A percentile compares a stretch with the other conserved stretches of the same genome.
These are phyloP conservation scores for Pestalotiopsis sp. DNA, from an alignment of 2,329 filamentous ascomycete species.

Conservation along the genomic window DNA sequence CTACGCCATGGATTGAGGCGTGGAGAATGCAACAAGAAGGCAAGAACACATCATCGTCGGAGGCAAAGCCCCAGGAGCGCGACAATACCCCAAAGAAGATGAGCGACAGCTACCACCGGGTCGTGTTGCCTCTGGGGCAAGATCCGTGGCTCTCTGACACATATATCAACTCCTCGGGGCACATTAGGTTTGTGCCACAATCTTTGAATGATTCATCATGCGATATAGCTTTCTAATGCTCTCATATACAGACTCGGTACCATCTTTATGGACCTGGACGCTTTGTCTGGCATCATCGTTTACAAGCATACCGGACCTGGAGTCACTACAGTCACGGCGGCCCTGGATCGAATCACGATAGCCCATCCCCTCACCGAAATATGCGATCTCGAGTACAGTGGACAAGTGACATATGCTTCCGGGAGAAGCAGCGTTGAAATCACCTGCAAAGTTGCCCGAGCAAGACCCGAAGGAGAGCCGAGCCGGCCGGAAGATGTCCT, in stretches of 20 bases:
- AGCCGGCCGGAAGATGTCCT: conserved; percentile 46
- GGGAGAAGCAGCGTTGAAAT: conserved; percentile 75
- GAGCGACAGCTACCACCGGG: conserved; percentile 70
- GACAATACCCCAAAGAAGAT: conserved; percentile 69
- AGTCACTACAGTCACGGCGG: conserved; percentile 53
- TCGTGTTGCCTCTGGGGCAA: conserved; percentile 70
- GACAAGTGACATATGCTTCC: conserved; percentile 66
- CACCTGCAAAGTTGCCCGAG: conserved; percentile 73
- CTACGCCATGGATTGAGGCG: conserved; percentile 71
- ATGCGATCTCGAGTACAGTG: conserved; percentile 74
- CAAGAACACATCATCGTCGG: conserved; percentile 26
- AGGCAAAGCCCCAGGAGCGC: conserved; percentile 41
- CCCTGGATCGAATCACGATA: conserved; percentile 55
- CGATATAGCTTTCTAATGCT: background rate
- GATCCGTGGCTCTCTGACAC: conserved; percentile 79
- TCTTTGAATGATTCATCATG: background rate
- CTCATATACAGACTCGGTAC: conserved; percentile 60
- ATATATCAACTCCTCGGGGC: conserved; percentile 76
- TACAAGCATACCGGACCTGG: conserved; percentile 67
- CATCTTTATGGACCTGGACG: conserved; percentile 80
- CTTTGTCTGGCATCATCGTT: conserved; percentile 74
- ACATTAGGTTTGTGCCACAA: conserved; percentile 59
- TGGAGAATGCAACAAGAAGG: conserved; percentile 56
- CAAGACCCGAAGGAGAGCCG: conserved; percentile 58
- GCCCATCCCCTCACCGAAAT: conserved; percentile 75